Conservation (phyloP, 2,329 filamentous ascomycete species). For the Hymenoscyphus fraxineus region DNA sequence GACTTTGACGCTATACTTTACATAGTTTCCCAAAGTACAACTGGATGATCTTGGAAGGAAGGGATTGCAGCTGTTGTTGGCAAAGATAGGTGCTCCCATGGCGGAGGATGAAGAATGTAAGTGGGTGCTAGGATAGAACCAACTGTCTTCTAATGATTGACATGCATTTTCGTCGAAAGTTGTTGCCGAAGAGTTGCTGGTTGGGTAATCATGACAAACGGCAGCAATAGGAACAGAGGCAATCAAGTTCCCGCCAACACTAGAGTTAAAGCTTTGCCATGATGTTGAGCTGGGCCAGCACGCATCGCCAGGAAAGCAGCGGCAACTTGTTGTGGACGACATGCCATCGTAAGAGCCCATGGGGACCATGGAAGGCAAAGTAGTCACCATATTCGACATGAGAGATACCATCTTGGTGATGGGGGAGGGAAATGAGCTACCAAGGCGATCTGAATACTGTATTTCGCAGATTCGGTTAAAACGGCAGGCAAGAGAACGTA, state of each 20-base stretch:
- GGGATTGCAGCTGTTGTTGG: constrained; percentile 31
- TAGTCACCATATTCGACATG: no score
- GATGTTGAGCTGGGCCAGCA: constrained; percentile 44
- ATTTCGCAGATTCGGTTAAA: no score
- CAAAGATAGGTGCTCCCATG: constrained; percentile 38
- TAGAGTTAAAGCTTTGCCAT: constrained; percentile 46
- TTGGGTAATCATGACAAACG: constrained; percentile 23
- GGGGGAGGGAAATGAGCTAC: no score
- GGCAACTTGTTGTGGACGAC: constrained; percentile 5
- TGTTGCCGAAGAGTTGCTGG: neutral
- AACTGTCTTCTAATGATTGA: constrained; percentile 28
- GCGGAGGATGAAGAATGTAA: constrained; percentile 26
- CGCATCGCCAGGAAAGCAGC: constrained; percentile 13
- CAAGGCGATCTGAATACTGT: no score
- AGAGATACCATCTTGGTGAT: no score
- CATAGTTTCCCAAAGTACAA: constrained; percentile 29
- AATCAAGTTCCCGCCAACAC: constrained; percentile 40
- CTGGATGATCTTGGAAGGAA: constrained; percentile 36
- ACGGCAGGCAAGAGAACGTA: no score
- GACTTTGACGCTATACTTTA: constrained; percentile 27
- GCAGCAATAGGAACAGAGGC: constrained; percentile 31
- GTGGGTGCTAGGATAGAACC: constrained; percentile 26
- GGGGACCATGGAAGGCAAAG: no score
- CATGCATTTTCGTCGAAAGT: constrained; percentile 24
- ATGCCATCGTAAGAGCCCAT: no score